Base-by-base conservation (phyloP, 106 monocot genomes). In the Platanthera guangdongensis region DNA sequence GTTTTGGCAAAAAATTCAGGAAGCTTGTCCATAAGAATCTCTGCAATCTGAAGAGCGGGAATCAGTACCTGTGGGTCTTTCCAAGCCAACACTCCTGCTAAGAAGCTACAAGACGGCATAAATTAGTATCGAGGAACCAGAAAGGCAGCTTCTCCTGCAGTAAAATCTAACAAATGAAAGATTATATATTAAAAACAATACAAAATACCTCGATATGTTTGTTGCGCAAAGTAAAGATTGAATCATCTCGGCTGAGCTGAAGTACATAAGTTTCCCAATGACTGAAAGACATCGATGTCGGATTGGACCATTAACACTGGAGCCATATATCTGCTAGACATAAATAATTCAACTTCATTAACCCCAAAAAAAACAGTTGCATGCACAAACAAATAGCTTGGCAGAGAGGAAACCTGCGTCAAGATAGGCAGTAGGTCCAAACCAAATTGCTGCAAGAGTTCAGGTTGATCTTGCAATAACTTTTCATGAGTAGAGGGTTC, bases 1-100 rank as follows among this genome's bases (percentile, higher is more conserved):
- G 88, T 74, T 75, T 92, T 92, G 18, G 91, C 85, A 75, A 99
- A 99, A 55, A 77, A 92, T 79, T 76, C 94, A 49, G 94, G 99
- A 86, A 94, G 91, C 73, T 99, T 94, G 50, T 99, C 94, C 94
- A 99, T 94, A 22, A 94, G 81, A 78, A 91, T 85, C 59, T 97
- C 97, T 25, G 89, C 91, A 77, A 97, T 94, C 54, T 97, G 94
- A 72, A 97, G 87, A 80, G 94, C 89, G 81, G 94, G 97, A 50
- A 94, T 90, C 78, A 97, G 78, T 2, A 97, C 89, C 60, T 94
- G 94, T 45, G 94, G 97, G 84, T 99, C 97, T 80, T 99, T 99
- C 97, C 97, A 99, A 46, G 94, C 97, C 70, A 97, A 84, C 79
- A 97, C 86, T 75, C 93, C 91, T 52, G 97, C 97, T 82, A 97